These are phyloP conservation scores for Trematosphaeria pertusa DNA, from an alignment of 2,329 filamentous ascomycete species.

Conservation along the genomic window DNA sequence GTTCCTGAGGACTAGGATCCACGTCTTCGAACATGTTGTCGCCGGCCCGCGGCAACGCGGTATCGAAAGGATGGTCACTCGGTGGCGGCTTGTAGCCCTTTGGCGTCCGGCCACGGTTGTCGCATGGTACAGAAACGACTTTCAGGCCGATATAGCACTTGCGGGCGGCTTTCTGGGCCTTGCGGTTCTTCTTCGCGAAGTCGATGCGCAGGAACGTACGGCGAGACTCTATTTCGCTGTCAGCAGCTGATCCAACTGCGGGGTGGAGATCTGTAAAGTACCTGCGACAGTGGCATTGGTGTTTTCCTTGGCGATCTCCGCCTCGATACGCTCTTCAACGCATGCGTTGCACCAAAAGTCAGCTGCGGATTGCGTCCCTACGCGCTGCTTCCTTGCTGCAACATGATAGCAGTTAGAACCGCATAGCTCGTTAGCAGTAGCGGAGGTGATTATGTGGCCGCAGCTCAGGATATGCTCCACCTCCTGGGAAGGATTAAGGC, in stretches of 20 bases:
- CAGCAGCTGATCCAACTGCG: too few species aligned
- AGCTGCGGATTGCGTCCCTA: background rate
- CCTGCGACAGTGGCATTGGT: background rate
- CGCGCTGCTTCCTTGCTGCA: background rate
- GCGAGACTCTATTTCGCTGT: too few species aligned
- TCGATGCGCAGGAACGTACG: background rate
- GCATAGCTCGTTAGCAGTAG: background rate
- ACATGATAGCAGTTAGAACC: slow-evolving; percentile 3
- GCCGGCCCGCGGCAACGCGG: background rate
- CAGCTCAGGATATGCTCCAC: slow-evolving; percentile 1
- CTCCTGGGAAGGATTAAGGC: background rate
- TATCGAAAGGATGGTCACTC: background rate
- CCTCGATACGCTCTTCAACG: slow-evolving; percentile 3
- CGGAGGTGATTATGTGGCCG: background rate
- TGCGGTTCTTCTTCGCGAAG: background rate
- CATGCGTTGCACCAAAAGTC: slow-evolving; percentile 7
- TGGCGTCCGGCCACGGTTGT: too few species aligned
- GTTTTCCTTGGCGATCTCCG: background rate
- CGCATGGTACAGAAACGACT: background rate
- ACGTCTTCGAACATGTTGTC: slow-evolving; percentile 2
- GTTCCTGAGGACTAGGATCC: too few species aligned
- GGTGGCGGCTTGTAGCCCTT: background rate
- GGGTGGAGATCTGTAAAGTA: too few species aligned
- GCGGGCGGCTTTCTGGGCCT: background rate
- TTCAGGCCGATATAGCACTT: slow-evolving; percentile 7